Evolutionary conservation across 164 flowering plant species (phyloP).

Genomic region (Warburgia ugandensis): DNA sequence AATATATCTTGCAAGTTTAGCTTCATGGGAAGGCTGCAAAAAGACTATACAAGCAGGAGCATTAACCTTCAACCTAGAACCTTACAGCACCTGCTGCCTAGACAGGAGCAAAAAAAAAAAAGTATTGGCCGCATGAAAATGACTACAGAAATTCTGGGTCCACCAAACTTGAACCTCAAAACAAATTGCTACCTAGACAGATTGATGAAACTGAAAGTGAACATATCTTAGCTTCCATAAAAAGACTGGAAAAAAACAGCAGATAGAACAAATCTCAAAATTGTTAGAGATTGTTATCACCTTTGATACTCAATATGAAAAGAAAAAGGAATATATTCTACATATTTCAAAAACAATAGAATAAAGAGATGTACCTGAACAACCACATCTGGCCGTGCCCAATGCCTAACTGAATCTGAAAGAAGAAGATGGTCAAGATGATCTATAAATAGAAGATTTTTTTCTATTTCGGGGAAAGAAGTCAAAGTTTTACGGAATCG

Average conservation of each 20-base stretch:
- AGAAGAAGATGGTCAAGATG: slow-evolving; percentile 82
- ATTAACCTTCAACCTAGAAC: no score
- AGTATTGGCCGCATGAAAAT: not conserved
- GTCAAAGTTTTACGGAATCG: slow-evolving; percentile 51
- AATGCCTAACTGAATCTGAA: slow-evolving; percentile 43
- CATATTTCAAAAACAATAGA: not conserved
- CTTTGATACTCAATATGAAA: not conserved
- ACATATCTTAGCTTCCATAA: not conserved
- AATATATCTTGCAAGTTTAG: no score
- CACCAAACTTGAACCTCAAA: not conserved
- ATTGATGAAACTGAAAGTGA: not conserved
- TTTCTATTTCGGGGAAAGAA: slow-evolving; percentile 31
- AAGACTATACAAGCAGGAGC: no score
- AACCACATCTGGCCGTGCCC: slow-evolving; percentile 57
- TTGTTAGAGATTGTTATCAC: not conserved
- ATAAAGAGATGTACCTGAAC: slow-evolving; percentile 55
- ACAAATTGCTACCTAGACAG: not conserved
- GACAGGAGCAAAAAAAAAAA: no score
- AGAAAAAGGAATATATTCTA: not conserved
- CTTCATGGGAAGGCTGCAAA: no score
- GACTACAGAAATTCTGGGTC: not conserved
- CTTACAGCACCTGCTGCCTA: no score
- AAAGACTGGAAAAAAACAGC: not conserved
- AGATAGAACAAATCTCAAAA: not conserved
- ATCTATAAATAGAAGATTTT: slow-evolving; percentile 58